A percentile compares a stretch with the other conserved stretches of the same genome.
Evolutionary conservation across 2,329 filamentous ascomycete species (phyloP).

Genomic region (Pseudogymnoascus sp.): DNA sequence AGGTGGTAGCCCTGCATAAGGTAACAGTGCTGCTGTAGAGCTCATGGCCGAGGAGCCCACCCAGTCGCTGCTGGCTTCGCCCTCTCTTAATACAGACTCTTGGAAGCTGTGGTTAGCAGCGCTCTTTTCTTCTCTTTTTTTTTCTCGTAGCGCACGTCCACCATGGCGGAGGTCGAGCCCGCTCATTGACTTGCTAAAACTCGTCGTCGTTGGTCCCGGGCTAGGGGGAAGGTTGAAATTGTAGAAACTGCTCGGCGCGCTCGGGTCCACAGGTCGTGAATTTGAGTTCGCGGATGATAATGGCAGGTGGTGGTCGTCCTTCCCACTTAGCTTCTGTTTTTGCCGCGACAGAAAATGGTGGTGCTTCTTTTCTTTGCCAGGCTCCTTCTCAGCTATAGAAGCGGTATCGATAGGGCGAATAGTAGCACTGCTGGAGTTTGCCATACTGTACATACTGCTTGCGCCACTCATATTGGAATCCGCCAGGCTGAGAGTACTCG

Average conservation of each 20-base stretch:
- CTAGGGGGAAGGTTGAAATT: slow-evolving; percentile 70
- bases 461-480: slow-evolving; percentile 46
- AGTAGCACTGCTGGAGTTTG: slow-evolving; percentile 71
- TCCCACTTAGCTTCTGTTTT: slow-evolving; percentile 67
- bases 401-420: slow-evolving; percentile 53
- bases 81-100: slow-evolving; percentile 27
- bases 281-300: slow-evolving; percentile 71
- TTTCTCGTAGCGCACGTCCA: slow-evolving; percentile 69
- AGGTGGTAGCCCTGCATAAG: slow-evolving; percentile 25
- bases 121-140: slow-evolving; percentile 66
- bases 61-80: slow-evolving; percentile 36
- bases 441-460: slow-evolving; percentile 62
- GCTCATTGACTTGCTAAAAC: slow-evolving; percentile 77
- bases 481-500: slow-evolving; percentile 63
- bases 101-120: slow-evolving; percentile 15
- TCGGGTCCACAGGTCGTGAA: slow-evolving; percentile 67
- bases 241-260: slow-evolving; percentile 68
- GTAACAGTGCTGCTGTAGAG: slow-evolving; percentile 32
- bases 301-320: slow-evolving; percentile 65
- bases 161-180: slow-evolving; percentile 73
- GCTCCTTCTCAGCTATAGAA: slow-evolving; percentile 38
- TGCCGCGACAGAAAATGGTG: slow-evolving; percentile 74
- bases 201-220: slow-evolving; percentile 55
- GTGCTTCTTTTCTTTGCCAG: slow-evolving; percentile 65
- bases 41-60: slow-evolving; percentile 47